phyloP scores from a whole-genome alignment of 2,329 filamentous ascomycete species.

The Aspergillus uvarum region DNA sequence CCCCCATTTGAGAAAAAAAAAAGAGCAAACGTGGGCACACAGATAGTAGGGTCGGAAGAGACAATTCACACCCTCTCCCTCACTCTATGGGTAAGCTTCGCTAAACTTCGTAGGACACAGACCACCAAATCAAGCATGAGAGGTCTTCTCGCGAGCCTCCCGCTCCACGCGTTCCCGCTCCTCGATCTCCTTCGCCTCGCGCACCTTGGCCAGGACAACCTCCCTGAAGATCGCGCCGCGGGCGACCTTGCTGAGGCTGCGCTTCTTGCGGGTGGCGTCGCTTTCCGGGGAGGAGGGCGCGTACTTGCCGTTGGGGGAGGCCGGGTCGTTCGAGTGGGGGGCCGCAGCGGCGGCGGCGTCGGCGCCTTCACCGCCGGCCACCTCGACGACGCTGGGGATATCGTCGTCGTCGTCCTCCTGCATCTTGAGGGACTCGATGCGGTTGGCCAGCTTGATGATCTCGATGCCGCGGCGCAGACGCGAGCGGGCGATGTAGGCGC shows the following conservation, averaged over 20 bases:
- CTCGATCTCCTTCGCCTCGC: constrained; percentile 86
- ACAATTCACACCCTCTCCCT: too few species aligned
- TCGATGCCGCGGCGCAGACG: constrained; percentile 92
- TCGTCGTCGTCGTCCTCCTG: constrained; percentile 85
- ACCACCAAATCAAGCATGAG: constrained; percentile 17
- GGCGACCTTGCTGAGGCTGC: constrained; percentile 58
- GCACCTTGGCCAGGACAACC: constrained; percentile 89
- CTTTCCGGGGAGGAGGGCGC: constrained; percentile 19
- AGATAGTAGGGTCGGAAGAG: too few species aligned
- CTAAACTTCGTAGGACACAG: too few species aligned
- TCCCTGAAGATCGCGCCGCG: constrained; percentile 83
- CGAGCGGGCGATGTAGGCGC: constrained; percentile 86
- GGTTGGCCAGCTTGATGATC: constrained; percentile 91
- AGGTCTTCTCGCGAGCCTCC: constrained; percentile 50
- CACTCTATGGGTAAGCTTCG: too few species aligned
- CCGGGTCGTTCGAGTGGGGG: constrained; percentile 25
- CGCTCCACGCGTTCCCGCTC: constrained; percentile 68
- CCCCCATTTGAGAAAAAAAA: too few species aligned
- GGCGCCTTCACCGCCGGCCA: constrained; percentile 49
- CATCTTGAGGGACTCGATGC: constrained; percentile 91
- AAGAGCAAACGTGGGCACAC: too few species aligned
- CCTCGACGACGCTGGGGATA: constrained; percentile 55
- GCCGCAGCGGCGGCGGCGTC: constrained; percentile 16
- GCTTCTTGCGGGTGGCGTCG: constrained; percentile 45
- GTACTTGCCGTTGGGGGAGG: constrained; percentile 22